Base-by-base conservation (phyloP, 306 rosid species). In the Echinosophora koreensis region DNA sequence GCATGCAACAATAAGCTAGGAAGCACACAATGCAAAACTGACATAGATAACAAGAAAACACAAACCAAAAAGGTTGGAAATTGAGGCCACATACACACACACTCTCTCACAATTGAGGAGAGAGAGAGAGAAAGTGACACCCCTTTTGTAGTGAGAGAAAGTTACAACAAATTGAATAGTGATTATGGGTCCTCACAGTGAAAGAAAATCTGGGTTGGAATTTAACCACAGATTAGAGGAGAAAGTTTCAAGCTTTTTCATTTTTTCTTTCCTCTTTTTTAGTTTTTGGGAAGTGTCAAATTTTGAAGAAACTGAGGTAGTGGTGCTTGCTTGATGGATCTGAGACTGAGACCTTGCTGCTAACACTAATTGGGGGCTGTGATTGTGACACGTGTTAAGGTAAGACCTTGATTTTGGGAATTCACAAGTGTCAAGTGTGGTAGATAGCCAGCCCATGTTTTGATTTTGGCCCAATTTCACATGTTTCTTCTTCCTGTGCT, bases 1-100 rank as follows among this genome's bases (percentile, higher is more conserved):
- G 64, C 85, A 88, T 74, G 84, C 83, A 80, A 68, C 4, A 81
- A 81, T 78, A 78, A 71, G 4, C 67, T 28, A 55, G 77, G n/a
- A 55, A 80, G 12, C 62, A 27, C 74, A 46, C 76, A 79, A 86
- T 34, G 78, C 80, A 54, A 80, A 78, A 77, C 62, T 55, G 69
- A 54, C 83, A 73, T 82, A 73, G 75, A 76, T 51, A 5, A 6
- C 6, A 11, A 18, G 10, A 8, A 38, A 13, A 72, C 44, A 47
- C 8, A 3, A 32, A 16, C 8, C 2, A 32, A 10, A 69, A 69
- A 37, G 2, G 39, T 2, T 35, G 8, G 12, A 17, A 77, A 76
- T 17, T 32, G 49, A 46, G 51, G 51, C 15, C 50, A 16, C 66
- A 11, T 16, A 59, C 41, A 41, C 47, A 41, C 8, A 41, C 47